Conservation (phyloP, 306 rosid species). For the Pachyrhizus erosus region DNA sequence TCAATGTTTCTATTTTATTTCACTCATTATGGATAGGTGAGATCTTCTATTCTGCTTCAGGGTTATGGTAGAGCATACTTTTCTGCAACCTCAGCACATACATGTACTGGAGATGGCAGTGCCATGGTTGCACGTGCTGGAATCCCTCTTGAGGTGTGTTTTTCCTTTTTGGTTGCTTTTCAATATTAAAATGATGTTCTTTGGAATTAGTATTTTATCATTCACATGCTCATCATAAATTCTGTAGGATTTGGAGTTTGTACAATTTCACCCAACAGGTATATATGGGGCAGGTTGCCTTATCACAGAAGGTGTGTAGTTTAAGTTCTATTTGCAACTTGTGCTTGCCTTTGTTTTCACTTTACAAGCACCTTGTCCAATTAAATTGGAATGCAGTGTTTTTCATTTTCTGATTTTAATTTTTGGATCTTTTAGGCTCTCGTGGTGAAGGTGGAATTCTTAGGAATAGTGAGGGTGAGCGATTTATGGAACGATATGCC, state of each 20-base stretch:
- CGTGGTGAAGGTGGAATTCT: constrained; percentile 99
- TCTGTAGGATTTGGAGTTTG: constrained; percentile 92
- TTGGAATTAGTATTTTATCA: constrained; percentile 20
- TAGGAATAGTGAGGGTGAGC: constrained; percentile 94
- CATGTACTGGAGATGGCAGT: constrained; percentile 98
- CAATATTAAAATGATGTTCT: constrained; percentile 24
- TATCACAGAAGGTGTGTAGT: constrained; percentile 85
- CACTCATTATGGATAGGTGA: neutral
- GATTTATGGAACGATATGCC: constrained; percentile 98
- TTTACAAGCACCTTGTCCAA: constrained; percentile 10
- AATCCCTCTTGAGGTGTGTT: constrained; percentile 81
- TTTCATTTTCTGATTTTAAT: constrained; percentile 29
- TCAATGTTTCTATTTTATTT: neutral
- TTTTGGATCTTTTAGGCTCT: constrained; percentile 70
- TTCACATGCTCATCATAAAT: constrained; percentile 35
- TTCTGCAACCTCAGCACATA: constrained; percentile 96
- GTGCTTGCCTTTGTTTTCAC: constrained; percentile 35
- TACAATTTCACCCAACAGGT: constrained; percentile 97
- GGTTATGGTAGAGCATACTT: constrained; percentile 91
- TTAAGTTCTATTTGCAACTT: constrained; percentile 12
- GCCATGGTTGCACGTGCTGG: constrained; percentile 99
- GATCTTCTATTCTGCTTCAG: constrained; percentile 47
- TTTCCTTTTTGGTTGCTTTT: constrained; percentile 8
- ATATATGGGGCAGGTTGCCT: constrained; percentile 99
- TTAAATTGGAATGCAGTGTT: constrained; percentile 33